Base-by-base conservation (phyloP, 2,329 filamentous ascomycete genomes). In the Paecilomyces sp. region DNA sequence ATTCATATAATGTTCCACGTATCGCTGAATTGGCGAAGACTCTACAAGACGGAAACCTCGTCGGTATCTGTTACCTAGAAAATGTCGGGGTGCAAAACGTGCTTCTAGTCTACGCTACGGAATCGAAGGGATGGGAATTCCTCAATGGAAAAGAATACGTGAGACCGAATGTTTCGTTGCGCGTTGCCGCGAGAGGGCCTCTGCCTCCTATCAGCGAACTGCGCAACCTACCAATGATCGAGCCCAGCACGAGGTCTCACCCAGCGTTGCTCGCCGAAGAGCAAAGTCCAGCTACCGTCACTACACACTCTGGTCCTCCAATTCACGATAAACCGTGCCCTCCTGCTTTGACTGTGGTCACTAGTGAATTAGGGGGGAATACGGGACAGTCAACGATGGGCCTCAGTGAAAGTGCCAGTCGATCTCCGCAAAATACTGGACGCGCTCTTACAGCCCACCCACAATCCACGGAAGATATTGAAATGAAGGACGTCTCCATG, bases 81-180 rank as follows among this genome's bases (percentile, higher is more conserved):
- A 8, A 15, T 18, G 13, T 12, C 2, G 36, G 50, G 3, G 28
- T 31, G 3, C 52, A 56, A 12, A 62, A 67, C 41, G 64, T 66
- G 18, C 64, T 71, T 58, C 57, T 77, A 57, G 67, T 67, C 3
- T 75, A 72, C 55, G 66, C 71, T 28, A 65, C 64, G 0, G 52
- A 60, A 24, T 70, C 68, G 11, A 55, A 57, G 6, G 64, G 61
- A 9, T 74, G 73, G 58, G 36, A 55, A 1, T 71, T 70, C 50
- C 65, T 74, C 22, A 63, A 65, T 57, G 25, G 33, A 6, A 24
- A 54, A 9, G 13, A 15, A 13, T n/a, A 25, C 8, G 58, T 55
- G 31, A 47, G 53, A 22, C 56, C 55, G 4, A 58, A 47, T 24
- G 22, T 57, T 8, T 57, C 22, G 3, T 60, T 65, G 15, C 58